A percentile compares a stretch with the other conserved stretches of the same genome.
phyloP scores from a whole-genome alignment of 2,329 filamentous ascomycete species.

The Leptosphaerulina australis region DNA sequence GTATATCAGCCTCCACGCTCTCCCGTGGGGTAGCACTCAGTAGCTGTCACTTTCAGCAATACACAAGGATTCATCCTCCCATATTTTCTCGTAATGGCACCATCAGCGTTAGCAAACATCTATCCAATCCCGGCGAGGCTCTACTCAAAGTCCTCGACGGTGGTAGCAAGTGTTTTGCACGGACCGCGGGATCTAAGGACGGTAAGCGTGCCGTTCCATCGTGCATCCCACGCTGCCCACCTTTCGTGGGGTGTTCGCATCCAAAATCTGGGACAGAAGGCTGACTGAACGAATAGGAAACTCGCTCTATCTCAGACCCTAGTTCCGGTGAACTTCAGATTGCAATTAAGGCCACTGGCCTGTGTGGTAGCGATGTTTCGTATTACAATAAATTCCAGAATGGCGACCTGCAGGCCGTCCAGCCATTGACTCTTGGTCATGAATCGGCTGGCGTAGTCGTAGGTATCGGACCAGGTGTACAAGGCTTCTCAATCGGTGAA shows the following conservation, averaged over 20 bases:
- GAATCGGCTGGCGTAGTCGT: conserved; percentile 51
- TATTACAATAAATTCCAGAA: conserved; percentile 77
- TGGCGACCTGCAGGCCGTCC: conserved; percentile 69
- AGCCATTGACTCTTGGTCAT: conserved; percentile 64
- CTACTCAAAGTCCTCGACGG: conserved; percentile 45
- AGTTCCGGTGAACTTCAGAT: conserved; percentile 66
- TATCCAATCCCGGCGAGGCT: conserved; percentile 49
- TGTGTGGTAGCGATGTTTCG: conserved; percentile 72
- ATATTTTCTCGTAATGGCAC: conserved; percentile 48
- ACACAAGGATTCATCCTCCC: conserved; percentile 26
- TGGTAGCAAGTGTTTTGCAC: conserved; percentile 51
- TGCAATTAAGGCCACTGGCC: conserved; percentile 68
- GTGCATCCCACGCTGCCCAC: conserved; percentile 43
- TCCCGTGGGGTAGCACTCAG: conserved; percentile 45
- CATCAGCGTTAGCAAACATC: conserved; percentile 48
- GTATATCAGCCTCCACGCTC: conserved; percentile 49
- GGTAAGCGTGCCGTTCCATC: conserved; percentile 46
- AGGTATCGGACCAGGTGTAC: conserved; percentile 46
- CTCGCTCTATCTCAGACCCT: conserved; percentile 61
- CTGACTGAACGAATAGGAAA: conserved; percentile 56
- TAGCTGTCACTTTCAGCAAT: conserved; percentile 36
- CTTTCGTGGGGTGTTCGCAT: conserved; percentile 41
- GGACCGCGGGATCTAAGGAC: conserved; percentile 52
- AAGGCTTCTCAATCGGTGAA: conserved; percentile 49
- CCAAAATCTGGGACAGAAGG: conserved; percentile 16